phyloP scores from a whole-genome alignment of 2,329 filamentous ascomycete genomes.

The Paecilomyces dactylethromorphus region DNA sequence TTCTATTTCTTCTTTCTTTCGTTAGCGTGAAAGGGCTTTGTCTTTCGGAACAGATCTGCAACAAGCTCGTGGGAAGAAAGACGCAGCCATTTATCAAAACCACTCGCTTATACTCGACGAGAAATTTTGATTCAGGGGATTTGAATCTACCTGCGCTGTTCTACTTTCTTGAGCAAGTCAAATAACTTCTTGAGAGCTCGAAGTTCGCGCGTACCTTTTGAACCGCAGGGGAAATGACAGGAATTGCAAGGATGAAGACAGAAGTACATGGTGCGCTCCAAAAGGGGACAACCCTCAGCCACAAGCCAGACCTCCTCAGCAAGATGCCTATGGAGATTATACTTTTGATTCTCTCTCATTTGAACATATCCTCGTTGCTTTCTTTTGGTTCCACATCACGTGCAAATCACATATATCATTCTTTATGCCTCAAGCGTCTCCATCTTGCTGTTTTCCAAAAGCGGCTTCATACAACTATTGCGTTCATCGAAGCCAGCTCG shows the following conservation, averaged over 20 bases:
- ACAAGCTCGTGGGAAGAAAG: not conserved
- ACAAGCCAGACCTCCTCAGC: conserved; percentile 13
- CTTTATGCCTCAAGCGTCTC: conserved; percentile 20
- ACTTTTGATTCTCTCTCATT: conserved; percentile 22
- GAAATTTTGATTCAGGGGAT: not conserved
- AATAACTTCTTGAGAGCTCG: too few relatives aligned
- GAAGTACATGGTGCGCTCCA: not conserved
- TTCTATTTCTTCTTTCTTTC: not conserved
- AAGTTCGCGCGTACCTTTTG: not conserved
- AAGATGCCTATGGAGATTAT: conserved; percentile 24
- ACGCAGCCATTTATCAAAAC: not conserved
- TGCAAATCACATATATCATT: conserved; percentile 19
- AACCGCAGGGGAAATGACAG: not conserved
- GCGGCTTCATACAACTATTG: conserved; percentile 23
- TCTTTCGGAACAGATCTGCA: not conserved
- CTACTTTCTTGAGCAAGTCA: too few relatives aligned
- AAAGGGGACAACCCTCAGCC: not conserved
- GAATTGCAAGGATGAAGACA: not conserved
- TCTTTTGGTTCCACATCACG: conserved; percentile 25
- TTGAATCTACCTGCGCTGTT: not conserved
- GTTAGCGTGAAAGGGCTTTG: not conserved
- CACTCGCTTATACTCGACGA: not conserved
- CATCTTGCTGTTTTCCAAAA: conserved; percentile 27
- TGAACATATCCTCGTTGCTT: conserved; percentile 22
- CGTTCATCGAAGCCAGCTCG: conserved; percentile 20